phyloP scores from a whole-genome alignment of 371 early-diverging fungal genomes.

The Lichtheimia hyalospora region DNA sequence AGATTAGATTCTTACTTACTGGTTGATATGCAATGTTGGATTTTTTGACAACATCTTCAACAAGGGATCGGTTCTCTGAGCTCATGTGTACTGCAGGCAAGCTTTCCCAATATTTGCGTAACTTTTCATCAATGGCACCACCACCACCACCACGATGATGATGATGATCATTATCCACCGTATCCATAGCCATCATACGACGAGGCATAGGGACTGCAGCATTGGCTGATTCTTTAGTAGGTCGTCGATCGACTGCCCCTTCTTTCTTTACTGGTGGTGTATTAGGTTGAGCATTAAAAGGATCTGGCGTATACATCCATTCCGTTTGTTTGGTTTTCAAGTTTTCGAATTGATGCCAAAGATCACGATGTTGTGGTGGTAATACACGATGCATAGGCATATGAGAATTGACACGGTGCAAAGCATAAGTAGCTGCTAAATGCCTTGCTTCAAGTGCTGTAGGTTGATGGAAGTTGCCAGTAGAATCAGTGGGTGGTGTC shows the following conservation, averaged over 20 bases:
- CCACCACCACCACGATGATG: conserved; percentile 13
- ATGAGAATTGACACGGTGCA: conserved; percentile 78
- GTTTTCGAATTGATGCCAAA: conserved; percentile 70
- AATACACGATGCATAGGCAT: conserved; percentile 71
- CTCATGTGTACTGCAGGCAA: conserved; percentile 74
- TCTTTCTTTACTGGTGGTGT: conserved; percentile 19
- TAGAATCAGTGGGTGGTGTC: conserved; percentile 34
- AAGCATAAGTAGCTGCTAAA: conserved; percentile 77
- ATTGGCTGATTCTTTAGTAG: conserved; percentile 33
- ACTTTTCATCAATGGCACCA: conserved; percentile 38
- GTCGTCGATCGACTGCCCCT: conserved; percentile 10
- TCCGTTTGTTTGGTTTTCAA: conserved; percentile 43
- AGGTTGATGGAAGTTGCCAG: conserved; percentile 27
- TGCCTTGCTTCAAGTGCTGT: conserved; percentile 78
- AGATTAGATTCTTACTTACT: conserved; percentile 13
- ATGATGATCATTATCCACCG: conserved; percentile 1
- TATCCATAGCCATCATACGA: neutral
- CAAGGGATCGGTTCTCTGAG: conserved; percentile 53
- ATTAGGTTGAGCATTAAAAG: conserved; percentile 57
- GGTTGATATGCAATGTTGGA: conserved; percentile 33
- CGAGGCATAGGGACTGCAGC: conserved; percentile 40
- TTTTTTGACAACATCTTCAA: conserved; percentile 64
- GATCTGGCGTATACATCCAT: conserved; percentile 76
- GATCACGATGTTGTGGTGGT: conserved; percentile 73
- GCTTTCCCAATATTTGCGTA: conserved; percentile 65